Conservation (phyloP, 441 rosid genomes). For the Cnidoscolus chayamansa region DNA sequence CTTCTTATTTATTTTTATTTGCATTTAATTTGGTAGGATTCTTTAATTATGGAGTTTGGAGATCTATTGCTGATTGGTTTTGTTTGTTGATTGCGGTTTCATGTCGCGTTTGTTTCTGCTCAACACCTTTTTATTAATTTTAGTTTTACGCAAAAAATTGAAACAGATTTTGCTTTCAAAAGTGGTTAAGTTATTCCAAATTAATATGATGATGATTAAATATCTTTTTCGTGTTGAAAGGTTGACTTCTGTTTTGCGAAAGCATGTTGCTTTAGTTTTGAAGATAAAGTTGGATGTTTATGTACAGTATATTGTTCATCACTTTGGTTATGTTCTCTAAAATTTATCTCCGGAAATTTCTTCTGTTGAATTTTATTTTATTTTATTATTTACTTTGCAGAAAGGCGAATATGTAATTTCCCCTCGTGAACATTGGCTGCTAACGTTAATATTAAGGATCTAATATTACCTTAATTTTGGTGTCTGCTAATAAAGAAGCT, state of each 20-base stretch:
- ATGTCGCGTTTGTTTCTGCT: background rate
- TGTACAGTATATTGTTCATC: background rate
- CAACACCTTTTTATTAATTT: background rate
- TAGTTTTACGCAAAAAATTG: background rate
- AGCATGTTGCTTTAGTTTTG: conserved; percentile 11
- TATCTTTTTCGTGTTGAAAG: conserved; percentile 15
- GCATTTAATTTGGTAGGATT: background rate
- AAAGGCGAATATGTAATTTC: background rate
- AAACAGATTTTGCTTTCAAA: conserved; percentile 6
- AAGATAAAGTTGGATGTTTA: conserved; percentile 15
- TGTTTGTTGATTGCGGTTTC: background rate
- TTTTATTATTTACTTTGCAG: background rate
- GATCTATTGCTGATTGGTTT: conserved; percentile 12
- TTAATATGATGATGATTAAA: conserved; percentile 7
- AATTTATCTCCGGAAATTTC: background rate
- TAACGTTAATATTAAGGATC: background rate
- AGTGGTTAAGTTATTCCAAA: background rate
- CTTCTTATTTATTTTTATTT: background rate
- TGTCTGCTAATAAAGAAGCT: background rate
- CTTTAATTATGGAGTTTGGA: background rate
- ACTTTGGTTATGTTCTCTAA: background rate
- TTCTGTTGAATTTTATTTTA: background rate
- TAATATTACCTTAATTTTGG: background rate
- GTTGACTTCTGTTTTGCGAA: conserved; percentile 20
- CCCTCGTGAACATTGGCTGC: background rate